These are phyloP conservation scores for Arthrobotrys iridis DNA, from an alignment of 2,329 filamentous ascomycete genomes.

Conservation along the genomic window DNA sequence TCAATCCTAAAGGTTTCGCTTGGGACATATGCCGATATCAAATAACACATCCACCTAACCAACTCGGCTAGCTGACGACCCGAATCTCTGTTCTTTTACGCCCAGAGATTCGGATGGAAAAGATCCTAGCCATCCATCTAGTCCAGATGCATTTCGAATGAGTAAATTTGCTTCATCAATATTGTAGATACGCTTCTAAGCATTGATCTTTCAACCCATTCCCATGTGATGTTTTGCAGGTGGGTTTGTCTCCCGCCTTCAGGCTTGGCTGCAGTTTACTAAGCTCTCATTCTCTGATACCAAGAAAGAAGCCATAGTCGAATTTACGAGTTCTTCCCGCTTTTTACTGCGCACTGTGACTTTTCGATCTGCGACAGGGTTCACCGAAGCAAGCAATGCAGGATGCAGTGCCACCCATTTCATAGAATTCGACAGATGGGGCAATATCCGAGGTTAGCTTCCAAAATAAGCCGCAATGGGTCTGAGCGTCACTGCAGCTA, in stretches of 20 bases:
- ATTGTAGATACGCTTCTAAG: constrained; percentile 6
- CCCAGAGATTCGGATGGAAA: not conserved
- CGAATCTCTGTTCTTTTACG: constrained; percentile 16
- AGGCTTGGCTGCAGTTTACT: constrained; percentile 34
- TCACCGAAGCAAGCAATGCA: constrained; percentile 16
- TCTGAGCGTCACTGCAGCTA: constrained; percentile 38
- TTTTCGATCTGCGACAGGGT: constrained; percentile 21
- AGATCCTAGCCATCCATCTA: constrained; percentile 1
- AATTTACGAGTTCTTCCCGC: constrained; percentile 1
- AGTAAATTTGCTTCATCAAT: not conserved
- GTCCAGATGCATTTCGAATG: not conserved
- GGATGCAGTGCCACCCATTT: constrained; percentile 22
- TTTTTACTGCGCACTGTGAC: constrained; percentile 4
- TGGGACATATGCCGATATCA: constrained; percentile 13
- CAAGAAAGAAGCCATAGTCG: constrained; percentile 14
- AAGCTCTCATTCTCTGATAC: not conserved
- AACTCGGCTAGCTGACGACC: constrained; percentile 18
- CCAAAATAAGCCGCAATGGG: constrained; percentile 54
- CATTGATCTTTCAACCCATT: constrained; percentile 2
- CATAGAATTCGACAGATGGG: constrained; percentile 47
- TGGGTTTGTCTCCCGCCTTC: constrained; percentile 27
- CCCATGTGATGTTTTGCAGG: constrained; percentile 45
- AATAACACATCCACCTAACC: constrained; percentile 5
- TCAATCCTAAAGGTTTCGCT: not conserved
- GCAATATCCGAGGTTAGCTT: constrained; percentile 54